Base-by-base conservation (phyloP, 148 eudicot species). In the Hydrangea macrophylla region DNA sequence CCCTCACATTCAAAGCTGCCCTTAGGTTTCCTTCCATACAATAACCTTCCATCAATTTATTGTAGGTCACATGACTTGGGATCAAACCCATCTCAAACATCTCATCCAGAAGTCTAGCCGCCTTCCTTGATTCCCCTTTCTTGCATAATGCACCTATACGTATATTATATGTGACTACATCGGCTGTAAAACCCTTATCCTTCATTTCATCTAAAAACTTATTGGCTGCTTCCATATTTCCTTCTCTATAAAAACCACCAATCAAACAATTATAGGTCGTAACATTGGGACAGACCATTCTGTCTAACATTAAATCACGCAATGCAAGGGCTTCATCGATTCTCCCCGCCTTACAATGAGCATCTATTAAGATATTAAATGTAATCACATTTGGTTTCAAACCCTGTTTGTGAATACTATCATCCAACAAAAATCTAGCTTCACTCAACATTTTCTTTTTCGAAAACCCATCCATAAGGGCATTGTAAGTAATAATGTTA, bases 241-340 rank as follows among this genome's bases (percentile, higher is more conserved):
- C 84, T 24, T n/a, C n/a, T n/a, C n/a, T n/a, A n/a, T n/a, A n/a
- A n/a, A 56, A 81, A 37, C 85, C 87, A 51, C 82, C 87, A 35
- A 88, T 69, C 48, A 88, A 79, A 55, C 85, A 76, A 69, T 85
- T 88, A 70, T 83, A 88, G 20, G 92, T 85, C 11, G 83, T 76
- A 60, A 81, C 79, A 68, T 59, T 67, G 17, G 89, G 87, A 31
- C 35, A 50, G 15, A 81, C 35, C 48, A 12, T 73, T 66, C 76
- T 73, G 6, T 70, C 75, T 22, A 60, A 26, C 92, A 88, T 85
- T 51, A 40, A 40, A 5, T 69, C 55, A 44, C 50, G 75, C 63
- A 88, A 51, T 31, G 72, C 70, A 58, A 77, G 64, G n/a, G 92
- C 92, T 64, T 88, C 84, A 10, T 76, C 83, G 73, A 79, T 63